phyloP scores from a whole-genome alignment of 495 filamentous ascomycete genomes.

The Daldinia vernicosa region DNA sequence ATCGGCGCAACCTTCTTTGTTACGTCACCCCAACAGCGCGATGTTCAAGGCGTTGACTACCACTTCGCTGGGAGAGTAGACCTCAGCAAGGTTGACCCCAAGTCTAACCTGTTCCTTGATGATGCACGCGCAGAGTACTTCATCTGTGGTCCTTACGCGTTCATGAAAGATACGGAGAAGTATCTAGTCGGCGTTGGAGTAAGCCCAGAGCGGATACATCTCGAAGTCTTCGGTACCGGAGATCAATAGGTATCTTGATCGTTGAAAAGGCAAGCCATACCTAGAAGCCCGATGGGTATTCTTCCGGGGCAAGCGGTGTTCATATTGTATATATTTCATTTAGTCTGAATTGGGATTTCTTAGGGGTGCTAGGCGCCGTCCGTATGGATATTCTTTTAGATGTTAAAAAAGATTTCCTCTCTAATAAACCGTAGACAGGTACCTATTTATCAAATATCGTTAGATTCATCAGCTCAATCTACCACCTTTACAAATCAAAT shows the following conservation, averaged over 20 bases:
- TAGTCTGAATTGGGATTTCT: not conserved
- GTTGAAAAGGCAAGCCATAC: too few relatives aligned
- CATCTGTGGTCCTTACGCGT: conserved; percentile 71
- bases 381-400: not conserved
- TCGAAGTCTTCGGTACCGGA: conserved; percentile 76
- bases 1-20: conserved; percentile 55
- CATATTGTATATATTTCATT: not conserved
- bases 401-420: not conserved
- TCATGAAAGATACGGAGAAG: conserved; percentile 68
- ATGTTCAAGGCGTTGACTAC: conserved; percentile 65
- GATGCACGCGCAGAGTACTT: conserved; percentile 68
- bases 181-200: conserved; percentile 64
- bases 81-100: conserved; percentile 59
- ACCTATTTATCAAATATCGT: not conserved
- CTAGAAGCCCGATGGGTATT: not conserved
- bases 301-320: not conserved
- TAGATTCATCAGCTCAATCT: too few relatives aligned
- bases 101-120: conserved; percentile 62
- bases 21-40: conserved; percentile 49
- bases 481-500: too few relatives aligned
- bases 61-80: conserved; percentile 64
- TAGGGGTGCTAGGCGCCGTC: not conserved
- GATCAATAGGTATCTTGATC: conserved; percentile 37
- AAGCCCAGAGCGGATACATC: conserved; percentile 61
- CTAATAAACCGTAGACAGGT: not conserved